phyloP scores from a whole-genome alignment of 1,139 yeast species.

The Kurtzmaniella natalensis region DNA sequence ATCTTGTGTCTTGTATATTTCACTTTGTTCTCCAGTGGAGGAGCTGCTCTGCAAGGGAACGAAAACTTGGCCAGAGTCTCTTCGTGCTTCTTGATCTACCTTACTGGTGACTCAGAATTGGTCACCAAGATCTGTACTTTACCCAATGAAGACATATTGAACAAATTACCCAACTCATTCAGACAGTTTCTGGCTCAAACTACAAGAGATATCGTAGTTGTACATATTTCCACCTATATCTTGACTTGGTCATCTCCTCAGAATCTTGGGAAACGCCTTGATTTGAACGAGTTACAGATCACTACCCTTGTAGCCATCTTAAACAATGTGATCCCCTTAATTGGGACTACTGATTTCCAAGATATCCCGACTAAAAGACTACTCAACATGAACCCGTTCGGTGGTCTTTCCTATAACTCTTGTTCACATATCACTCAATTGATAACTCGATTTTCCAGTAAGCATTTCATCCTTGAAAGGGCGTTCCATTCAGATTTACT shows the following conservation, averaged over 20 bases:
- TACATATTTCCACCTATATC: constrained; percentile 39
- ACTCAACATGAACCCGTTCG: constrained; percentile 29
- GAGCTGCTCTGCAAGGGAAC: constrained; percentile 17
- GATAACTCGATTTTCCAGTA: constrained; percentile 40
- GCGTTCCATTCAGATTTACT: constrained; percentile 54
- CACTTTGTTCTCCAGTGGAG: constrained; percentile 40
- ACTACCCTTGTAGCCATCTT: constrained; percentile 53
- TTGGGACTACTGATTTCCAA: constrained; percentile 17
- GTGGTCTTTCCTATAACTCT: constrained; percentile 59
- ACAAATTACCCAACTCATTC: constrained; percentile 45
- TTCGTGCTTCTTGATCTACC: constrained; percentile 54
- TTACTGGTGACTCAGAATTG: constrained; percentile 49
- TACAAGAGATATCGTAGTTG: constrained; percentile 60
- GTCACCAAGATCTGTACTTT: constrained; percentile 33
- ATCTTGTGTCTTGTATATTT: constrained; percentile 54
- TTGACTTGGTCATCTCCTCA: background rate
- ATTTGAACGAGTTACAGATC: background rate
- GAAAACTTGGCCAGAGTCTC: constrained; percentile 54
- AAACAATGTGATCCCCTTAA: constrained; percentile 55
- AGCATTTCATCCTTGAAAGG: constrained; percentile 37
- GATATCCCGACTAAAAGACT: constrained; percentile 24
- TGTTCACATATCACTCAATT: constrained; percentile 55
- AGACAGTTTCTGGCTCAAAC: constrained; percentile 31
- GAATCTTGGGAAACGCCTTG: background rate
- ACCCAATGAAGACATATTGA: constrained; percentile 36